Evolutionary conservation across 495 filamentous ascomycete genomes (phyloP), one percentile per base, ranked within the genome.

Genomic region (Trichoderma virens): DNA sequence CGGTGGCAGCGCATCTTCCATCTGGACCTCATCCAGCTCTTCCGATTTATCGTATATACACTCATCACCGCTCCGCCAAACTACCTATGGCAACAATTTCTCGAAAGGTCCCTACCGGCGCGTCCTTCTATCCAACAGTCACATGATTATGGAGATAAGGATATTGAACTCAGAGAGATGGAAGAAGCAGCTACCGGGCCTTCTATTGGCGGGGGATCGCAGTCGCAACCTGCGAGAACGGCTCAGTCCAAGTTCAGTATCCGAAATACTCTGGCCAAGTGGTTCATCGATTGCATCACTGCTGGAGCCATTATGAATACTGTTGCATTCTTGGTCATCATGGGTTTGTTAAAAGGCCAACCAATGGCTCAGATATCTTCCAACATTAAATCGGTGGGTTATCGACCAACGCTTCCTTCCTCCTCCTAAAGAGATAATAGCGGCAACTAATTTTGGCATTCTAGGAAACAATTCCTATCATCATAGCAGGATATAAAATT

Each of bases 31-130:
- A 70, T 79, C 18, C 85, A 88, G 0, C 73, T 96, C 60, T 72
- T 92, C 68, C 90, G 93, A 71, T 97, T 96, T 75, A 72, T 89
- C 62, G 70, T 90, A 60, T 97, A 88, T 77, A 82, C 86, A 60
- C 72, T 91, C 38, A 67, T 97, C 62, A 89, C 83, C 69, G 86
- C 88, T 16, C 93, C 94, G 3, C 88, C 90, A 27, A 98, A 98
- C 76, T 90, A 91, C 75, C 75, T 89, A 68, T 98, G 92, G 80
- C 80, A 83, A 73, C 74, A 78, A 11, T 80, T 78, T 64, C 70
- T 85, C 45, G 80, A 84, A 67, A 70, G 71, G 23, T 63, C 76
- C 61, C 81, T 85, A 69, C 75, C 81, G 3, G 73, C 74, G 28
- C 72, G 75, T 65, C 72, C 75, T 72, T 31, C 72, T 1, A 64